These are phyloP conservation scores for Lichenothelia convexa DNA, from an alignment of 495 filamentous ascomycete species.

Conservation along the genomic window DNA sequence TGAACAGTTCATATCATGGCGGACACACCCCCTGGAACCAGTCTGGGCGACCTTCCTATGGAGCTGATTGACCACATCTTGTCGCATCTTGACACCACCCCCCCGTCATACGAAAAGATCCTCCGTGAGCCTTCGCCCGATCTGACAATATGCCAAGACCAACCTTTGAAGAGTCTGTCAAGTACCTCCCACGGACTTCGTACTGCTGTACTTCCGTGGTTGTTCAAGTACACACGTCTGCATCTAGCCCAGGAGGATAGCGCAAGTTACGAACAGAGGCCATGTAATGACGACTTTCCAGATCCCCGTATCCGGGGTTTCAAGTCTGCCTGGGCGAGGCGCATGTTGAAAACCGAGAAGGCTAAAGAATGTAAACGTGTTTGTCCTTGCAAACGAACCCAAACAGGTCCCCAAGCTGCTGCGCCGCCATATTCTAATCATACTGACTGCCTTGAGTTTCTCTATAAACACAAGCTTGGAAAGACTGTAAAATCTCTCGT, in stretches of 20 bases:
- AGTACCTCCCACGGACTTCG: constrained; percentile 9
- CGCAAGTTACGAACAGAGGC: not conserved
- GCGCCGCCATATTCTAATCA: no score
- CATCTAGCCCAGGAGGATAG: constrained; percentile 3
- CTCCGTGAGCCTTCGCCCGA: constrained; percentile 6
- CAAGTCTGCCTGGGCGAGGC: not conserved
- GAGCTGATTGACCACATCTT: constrained; percentile 11
- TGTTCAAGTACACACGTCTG: constrained; percentile 8
- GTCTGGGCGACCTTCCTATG: constrained; percentile 6
- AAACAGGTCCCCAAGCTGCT: no score
- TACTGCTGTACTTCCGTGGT: constrained; percentile 4
- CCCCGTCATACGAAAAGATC: constrained; percentile 8
- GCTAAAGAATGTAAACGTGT: not conserved
- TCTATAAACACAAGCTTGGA: not conserved
- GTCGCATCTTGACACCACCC: constrained; percentile 5
- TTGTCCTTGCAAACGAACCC: not conserved
- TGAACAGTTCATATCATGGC: no score
- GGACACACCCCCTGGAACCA: no score
- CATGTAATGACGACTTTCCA: no score
- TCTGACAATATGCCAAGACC: constrained; percentile 2
- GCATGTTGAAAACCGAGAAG: not conserved
- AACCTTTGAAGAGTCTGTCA: constrained; percentile 7
- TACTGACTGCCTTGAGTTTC: constrained; percentile 5
- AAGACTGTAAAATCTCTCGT: constrained; percentile 3
- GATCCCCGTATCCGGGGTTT: not conserved